Evolutionary conservation across 345 rosid species (phyloP).

Genomic region (Passiflora organensis): DNA sequence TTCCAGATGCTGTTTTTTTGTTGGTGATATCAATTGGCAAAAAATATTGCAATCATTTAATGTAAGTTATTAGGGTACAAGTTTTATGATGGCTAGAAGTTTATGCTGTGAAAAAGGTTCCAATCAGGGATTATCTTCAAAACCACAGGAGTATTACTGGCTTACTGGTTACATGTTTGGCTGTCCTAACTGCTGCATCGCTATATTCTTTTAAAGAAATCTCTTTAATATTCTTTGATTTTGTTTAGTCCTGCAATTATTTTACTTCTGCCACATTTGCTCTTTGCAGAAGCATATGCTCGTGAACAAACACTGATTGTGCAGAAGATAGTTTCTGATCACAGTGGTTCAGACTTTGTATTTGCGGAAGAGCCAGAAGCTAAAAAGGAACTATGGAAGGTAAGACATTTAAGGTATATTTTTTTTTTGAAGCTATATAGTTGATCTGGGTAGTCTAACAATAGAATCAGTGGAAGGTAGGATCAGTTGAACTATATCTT

Average conservation of each 20-base stretch:
- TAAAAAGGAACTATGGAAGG: conserved; percentile 89
- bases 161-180: background rate
- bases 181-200: background rate
- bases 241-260: background rate
- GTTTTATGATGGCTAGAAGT: too few relatives aligned
- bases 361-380: conserved; percentile 81
- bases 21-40: too few relatives aligned
- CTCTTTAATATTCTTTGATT: background rate
- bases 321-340: conserved; percentile 75
- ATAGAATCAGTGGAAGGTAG: conserved; percentile 35
- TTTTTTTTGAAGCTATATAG: too few relatives aligned
- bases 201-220: background rate
- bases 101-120: too few relatives aligned
- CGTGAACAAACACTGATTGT: conserved; percentile 75
- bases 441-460: background rate
- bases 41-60: too few relatives aligned
- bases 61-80: too few relatives aligned
- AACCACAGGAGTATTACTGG: too few relatives aligned
- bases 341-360: conserved; percentile 79
- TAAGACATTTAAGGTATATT: too few relatives aligned
- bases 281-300: conserved; percentile 61
- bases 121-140: too few relatives aligned
- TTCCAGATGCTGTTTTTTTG: too few relatives aligned
- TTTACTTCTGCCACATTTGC: background rate
- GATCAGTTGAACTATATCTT: conserved; percentile 8